These are phyloP conservation scores for Boletus reticuloceps DNA, from an alignment of 768 basidiomycete species.

Conservation along the genomic window DNA sequence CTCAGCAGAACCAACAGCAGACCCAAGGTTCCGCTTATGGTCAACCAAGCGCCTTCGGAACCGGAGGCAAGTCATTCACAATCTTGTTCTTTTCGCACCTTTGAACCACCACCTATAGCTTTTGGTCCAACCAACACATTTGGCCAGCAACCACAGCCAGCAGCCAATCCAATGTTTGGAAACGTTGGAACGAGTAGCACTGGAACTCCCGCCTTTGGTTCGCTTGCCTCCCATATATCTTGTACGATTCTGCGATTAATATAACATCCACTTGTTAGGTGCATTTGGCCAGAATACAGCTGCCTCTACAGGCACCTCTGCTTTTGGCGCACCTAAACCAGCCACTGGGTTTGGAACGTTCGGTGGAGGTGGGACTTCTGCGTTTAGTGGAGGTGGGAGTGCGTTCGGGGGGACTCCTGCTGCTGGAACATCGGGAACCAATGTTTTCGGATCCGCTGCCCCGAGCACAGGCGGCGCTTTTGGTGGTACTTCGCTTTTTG, in stretches of 20 bases:
- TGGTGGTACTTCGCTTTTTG: constrained; percentile 57
- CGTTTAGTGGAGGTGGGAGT: constrained; percentile 45
- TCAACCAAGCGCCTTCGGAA: constrained; percentile 64
- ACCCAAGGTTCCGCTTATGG: constrained; percentile 62
- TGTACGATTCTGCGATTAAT: constrained; percentile 1
- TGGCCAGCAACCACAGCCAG: constrained; percentile 66
- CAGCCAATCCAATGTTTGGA: constrained; percentile 82
- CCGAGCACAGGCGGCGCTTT: constrained; percentile 36
- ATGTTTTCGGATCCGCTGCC: constrained; percentile 35
- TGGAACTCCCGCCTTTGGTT: constrained; percentile 38
- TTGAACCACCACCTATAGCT: constrained; percentile 36
- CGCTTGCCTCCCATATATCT: constrained; percentile 6
- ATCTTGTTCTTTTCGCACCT: constrained; percentile 24
- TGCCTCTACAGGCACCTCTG: constrained; percentile 35
- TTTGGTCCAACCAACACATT: constrained; percentile 57
- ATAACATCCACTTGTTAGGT: constrained; percentile 25
- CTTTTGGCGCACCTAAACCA: constrained; percentile 70
- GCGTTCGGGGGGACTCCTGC: constrained; percentile 40
- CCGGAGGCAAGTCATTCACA: constrained; percentile 40
- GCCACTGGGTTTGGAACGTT: constrained; percentile 76
- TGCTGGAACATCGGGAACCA: constrained; percentile 30
- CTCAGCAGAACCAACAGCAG: constrained; percentile 61
- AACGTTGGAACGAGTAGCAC: constrained; percentile 41
- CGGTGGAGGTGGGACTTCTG: constrained; percentile 53
- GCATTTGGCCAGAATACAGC: constrained; percentile 41